Evolutionary conservation across 345 rosid genomes (phyloP).

Genomic region (Limnanthes douglasii): DNA sequence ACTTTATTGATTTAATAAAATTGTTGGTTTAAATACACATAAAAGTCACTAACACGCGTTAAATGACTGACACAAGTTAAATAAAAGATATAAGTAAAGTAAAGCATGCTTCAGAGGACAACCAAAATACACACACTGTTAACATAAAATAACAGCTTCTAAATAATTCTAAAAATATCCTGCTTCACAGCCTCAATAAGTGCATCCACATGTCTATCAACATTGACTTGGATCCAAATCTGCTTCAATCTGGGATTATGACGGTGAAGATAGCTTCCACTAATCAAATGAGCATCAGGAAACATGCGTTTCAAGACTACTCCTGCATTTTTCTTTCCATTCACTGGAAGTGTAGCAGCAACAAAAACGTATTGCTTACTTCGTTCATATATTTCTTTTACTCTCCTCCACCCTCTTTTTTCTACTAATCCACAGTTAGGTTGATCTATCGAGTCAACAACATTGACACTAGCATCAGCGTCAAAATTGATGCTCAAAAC

Average conservation of each 20-base stretch:
- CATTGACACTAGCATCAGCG: conserved; percentile 15
- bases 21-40: too few relatives aligned
- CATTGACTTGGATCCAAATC: conserved; percentile 74
- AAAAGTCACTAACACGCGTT: too few relatives aligned
- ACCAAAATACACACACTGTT: too few relatives aligned
- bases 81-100: too few relatives aligned
- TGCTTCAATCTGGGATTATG: conserved; percentile 77
- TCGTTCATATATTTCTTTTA: conserved; percentile 32
- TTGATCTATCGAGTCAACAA: conserved; percentile 12
- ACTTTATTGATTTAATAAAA: too few relatives aligned
- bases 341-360: conserved; percentile 73
- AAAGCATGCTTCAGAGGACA: too few relatives aligned
- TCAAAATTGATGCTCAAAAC: too few relatives aligned
- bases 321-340: conserved; percentile 67
- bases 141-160: too few relatives aligned
- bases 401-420: conserved; percentile 48
- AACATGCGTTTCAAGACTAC: conserved; percentile 54
- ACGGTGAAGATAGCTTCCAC: conserved; percentile 58
- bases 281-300: conserved; percentile 57
- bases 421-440: conserved; percentile 9
- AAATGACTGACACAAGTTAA: too few relatives aligned
- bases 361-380: conserved; percentile 71
- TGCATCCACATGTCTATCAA: conserved; percentile 77
- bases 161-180: too few relatives aligned
- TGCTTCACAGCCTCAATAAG: conserved; percentile 63